Evolutionary conservation across 306 rosid species (phyloP).

Genomic region (Vachellia pachyceras): DNA sequence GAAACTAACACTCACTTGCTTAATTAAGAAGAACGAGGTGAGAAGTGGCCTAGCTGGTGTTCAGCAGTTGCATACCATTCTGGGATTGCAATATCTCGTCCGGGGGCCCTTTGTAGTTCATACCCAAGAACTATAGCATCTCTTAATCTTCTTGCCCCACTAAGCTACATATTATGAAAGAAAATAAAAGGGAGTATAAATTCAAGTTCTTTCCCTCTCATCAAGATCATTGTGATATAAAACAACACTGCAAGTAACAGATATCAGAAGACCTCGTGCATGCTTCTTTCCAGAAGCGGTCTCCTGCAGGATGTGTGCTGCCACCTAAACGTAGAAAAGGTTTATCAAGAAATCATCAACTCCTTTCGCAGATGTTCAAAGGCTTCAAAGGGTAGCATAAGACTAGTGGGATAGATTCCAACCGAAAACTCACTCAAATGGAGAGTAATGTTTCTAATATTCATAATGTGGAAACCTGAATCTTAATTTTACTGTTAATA

Average conservation of each 20-base stretch:
- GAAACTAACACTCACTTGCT: slow-evolving; percentile 63
- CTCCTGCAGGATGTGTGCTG: slow-evolving; percentile 94
- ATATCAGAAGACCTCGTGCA: slow-evolving; percentile 39
- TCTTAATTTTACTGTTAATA: neutral
- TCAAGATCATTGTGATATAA: slow-evolving; percentile 16
- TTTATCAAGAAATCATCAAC: slow-evolving; percentile 13
- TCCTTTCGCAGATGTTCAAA: neutral
- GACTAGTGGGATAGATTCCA: neutral
- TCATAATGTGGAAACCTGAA: neutral
- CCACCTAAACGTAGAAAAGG: slow-evolving; percentile 63
- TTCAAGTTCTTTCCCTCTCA: slow-evolving; percentile 1
- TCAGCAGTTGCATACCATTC: slow-evolving; percentile 95
- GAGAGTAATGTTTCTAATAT: neutral
- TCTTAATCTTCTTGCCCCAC: slow-evolving; percentile 94
- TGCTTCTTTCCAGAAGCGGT: slow-evolving; percentile 90
- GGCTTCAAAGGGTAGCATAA: neutral
- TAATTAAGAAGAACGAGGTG: slow-evolving; percentile 50
- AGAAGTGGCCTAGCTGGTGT: slow-evolving; percentile 66
- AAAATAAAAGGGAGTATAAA: slow-evolving; percentile 19
- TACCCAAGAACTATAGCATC: slow-evolving; percentile 99
- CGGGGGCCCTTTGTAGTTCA: slow-evolving; percentile 94
- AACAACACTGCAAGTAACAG: neutral
- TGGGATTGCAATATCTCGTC: slow-evolving; percentile 84
- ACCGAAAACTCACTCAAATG: neutral
- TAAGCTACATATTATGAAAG: slow-evolving; percentile 61